A percentile compares a stretch with the other conserved stretches of the same genome.
phyloP scores from a whole-genome alignment of 2,329 filamentous ascomycete species.

The Rutstroemia sp. region DNA sequence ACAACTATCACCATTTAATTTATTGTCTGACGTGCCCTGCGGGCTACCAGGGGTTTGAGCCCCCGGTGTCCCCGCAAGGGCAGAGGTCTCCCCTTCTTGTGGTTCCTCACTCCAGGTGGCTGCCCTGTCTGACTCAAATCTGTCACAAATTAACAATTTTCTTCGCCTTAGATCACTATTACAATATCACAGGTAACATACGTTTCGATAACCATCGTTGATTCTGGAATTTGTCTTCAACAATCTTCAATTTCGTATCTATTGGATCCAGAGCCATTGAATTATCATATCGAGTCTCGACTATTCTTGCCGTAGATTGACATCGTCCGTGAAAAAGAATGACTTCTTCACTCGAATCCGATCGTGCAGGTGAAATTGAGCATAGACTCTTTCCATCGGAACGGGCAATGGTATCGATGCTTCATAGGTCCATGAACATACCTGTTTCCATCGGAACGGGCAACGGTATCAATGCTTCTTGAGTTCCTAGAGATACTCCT shows the following conservation, averaged over 20 bases:
- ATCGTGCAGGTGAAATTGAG: conserved; percentile 32
- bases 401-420: conserved; percentile 30
- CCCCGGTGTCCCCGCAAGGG: not conserved
- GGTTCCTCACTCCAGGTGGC: not conserved
- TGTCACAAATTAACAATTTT: not conserved
- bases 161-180: not conserved
- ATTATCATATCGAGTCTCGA: not conserved
- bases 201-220: not conserved
- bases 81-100: not conserved
- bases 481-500: too few species aligned
- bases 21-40: not conserved
- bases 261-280: conserved; percentile 11
- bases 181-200: not conserved
- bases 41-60: not conserved
- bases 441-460: too few species aligned
- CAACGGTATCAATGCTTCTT: too few species aligned
- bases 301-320: conserved; percentile 5
- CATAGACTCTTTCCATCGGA: conserved; percentile 19
- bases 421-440: too few species aligned
- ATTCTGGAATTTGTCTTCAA: conserved; percentile 24
- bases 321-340: conserved; percentile 57
- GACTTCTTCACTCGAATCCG: conserved; percentile 65
- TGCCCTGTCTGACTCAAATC: not conserved
- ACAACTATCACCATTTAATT: not conserved
- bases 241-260: conserved; percentile 23